Evolutionary conservation across 2,329 filamentous ascomycete species (phyloP).

Genomic region (Aspergillus japonicus): DNA sequence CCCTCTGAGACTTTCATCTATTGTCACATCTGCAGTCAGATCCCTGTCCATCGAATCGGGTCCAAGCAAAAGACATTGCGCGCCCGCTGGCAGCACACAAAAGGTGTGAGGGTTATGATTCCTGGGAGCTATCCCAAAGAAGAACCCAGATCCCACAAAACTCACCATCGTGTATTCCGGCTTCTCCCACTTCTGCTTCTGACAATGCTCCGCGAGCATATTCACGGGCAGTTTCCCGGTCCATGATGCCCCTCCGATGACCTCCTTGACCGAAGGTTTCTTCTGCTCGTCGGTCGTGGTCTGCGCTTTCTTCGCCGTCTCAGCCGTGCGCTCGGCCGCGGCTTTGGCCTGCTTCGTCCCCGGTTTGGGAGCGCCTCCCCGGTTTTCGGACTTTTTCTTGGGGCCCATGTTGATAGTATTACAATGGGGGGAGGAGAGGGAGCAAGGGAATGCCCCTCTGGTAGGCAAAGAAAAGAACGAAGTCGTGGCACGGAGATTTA

Average conservation of each 20-base stretch:
- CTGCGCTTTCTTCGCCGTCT: slow-evolving; percentile 32
- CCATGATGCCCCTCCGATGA: slow-evolving; percentile 95
- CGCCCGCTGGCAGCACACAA: no score
- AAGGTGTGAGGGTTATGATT: no score
- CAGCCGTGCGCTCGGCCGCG: slow-evolving; percentile 33
- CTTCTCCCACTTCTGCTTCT: slow-evolving; percentile 92
- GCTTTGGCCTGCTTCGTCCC: slow-evolving; percentile 43
- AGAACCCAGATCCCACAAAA: neutral
- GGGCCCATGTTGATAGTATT: slow-evolving; percentile 35
- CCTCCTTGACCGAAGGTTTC: slow-evolving; percentile 64
- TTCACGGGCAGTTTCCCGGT: slow-evolving; percentile 96
- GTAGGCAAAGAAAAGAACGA: neutral
- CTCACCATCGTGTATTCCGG: slow-evolving; percentile 82
- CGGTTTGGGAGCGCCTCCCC: slow-evolving; percentile 39
- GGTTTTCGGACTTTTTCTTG: slow-evolving; percentile 42
- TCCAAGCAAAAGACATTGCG: neutral
- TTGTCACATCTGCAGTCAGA: no score
- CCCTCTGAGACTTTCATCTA: slow-evolving; percentile 68
- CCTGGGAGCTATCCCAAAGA: neutral
- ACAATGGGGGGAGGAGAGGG: neutral
- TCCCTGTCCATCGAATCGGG: no score
- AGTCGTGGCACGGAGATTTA: neutral
- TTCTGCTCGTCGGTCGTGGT: slow-evolving; percentile 50
- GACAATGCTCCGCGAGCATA: slow-evolving; percentile 88
- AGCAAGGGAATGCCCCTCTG: slow-evolving; percentile 25